phyloP scores from a whole-genome alignment of 495 filamentous ascomycete genomes.

The Penicillium soppii region DNA sequence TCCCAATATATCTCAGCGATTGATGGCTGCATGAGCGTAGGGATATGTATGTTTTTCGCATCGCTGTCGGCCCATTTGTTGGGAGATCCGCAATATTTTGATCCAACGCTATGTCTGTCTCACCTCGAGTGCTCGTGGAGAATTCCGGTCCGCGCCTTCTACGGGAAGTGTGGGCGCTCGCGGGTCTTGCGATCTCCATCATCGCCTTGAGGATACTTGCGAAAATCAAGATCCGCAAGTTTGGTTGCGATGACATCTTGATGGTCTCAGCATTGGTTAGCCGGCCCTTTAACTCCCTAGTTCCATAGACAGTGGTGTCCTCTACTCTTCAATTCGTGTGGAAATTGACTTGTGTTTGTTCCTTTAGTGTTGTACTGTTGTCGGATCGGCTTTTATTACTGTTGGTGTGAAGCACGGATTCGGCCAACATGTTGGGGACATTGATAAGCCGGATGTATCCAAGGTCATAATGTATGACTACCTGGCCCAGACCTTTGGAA shows the following conservation, averaged over 20 bases:
- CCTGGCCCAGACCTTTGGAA: slow-evolving; percentile 24
- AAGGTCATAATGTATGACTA: slow-evolving; percentile 30
- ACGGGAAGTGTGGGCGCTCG: slow-evolving; percentile 26
- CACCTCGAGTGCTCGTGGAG: neutral
- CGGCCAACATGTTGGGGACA: slow-evolving; percentile 15
- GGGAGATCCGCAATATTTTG: neutral
- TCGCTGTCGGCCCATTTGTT: neutral
- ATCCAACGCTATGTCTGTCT: slow-evolving; percentile 12
- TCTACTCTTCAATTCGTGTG: too few species aligned
- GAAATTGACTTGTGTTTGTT: neutral
- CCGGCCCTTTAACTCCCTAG: neutral
- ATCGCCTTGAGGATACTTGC: slow-evolving; percentile 22
- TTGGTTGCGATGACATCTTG: slow-evolving; percentile 27
- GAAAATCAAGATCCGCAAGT: slow-evolving; percentile 24
- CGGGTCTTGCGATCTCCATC: slow-evolving; percentile 17
- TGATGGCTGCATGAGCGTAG: neutral
- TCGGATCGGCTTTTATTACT: slow-evolving; percentile 27
- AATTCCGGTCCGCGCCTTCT: slow-evolving; percentile 20
- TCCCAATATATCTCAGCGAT: slow-evolving; percentile 7
- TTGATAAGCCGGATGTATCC: slow-evolving; percentile 1
- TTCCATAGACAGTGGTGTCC: too few species aligned
- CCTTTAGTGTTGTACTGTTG: slow-evolving; percentile 17
- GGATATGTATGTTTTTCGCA: neutral
- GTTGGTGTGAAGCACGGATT: slow-evolving; percentile 23
- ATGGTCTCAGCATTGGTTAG: slow-evolving; percentile 30